These are phyloP conservation scores for Clitopilus passeckerianus DNA, from an alignment of 768 basidiomycete genomes.

Conservation along the genomic window DNA sequence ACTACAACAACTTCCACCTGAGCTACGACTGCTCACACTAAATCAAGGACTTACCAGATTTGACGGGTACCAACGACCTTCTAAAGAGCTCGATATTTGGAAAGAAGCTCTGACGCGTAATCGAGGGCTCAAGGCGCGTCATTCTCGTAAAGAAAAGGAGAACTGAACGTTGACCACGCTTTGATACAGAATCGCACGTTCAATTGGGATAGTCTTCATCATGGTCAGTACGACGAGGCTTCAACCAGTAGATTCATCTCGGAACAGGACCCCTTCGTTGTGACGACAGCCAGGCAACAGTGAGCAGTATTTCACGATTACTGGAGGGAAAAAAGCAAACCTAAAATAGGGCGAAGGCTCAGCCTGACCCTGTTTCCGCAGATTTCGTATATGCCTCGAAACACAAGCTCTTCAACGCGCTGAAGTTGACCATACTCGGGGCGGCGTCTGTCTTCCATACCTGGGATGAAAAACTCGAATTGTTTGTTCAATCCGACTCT, in stretches of 20 bases:
- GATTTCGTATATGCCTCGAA: conserved; percentile 38
- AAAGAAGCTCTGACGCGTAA: conserved; percentile 14
- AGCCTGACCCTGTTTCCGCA: conserved; percentile 30
- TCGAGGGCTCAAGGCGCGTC: conserved; percentile 16
- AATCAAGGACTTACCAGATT: conserved; percentile 8
- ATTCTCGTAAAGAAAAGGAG: too few species aligned
- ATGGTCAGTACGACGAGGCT: conserved; percentile 22
- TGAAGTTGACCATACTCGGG: conserved; percentile 58
- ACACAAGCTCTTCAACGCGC: conserved; percentile 42
- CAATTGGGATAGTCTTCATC: conserved; percentile 61
- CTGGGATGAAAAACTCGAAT: conserved; percentile 55
- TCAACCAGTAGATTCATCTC: conserved; percentile 57
- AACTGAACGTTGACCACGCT: neutral
- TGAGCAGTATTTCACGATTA: conserved; percentile 24
- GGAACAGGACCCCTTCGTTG: conserved; percentile 52
- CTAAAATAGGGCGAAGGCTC: conserved; percentile 42
- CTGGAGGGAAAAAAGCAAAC: conserved; percentile 2
- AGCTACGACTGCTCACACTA: conserved; percentile 22
- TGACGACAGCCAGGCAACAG: conserved; percentile 57
- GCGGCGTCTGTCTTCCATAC: conserved; percentile 60
- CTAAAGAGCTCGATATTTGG: conserved; percentile 10
- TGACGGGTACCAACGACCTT: neutral
- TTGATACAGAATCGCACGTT: conserved; percentile 37
- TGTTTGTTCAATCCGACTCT: conserved; percentile 46
- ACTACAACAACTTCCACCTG: conserved; percentile 18